Conservation (phyloP, 2,329 filamentous ascomycete species). For the Penicillium psychrosexuale region DNA sequence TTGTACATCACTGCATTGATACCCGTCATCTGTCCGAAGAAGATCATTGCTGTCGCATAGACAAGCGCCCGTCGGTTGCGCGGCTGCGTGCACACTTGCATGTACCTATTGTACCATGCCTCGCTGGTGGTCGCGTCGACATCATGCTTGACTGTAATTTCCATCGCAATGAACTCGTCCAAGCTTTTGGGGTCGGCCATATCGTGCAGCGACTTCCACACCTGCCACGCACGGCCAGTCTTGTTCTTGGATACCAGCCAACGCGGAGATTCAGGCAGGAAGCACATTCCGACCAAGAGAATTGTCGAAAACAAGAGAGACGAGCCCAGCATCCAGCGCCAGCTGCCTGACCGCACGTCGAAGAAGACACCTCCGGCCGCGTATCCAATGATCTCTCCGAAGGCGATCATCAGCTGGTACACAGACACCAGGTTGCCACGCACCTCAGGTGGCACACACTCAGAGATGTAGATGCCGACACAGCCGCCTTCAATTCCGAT, state of each 20-base stretch:
- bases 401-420: not conserved
- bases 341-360: conserved; percentile 64
- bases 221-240: not conserved
- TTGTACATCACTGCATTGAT: conserved; percentile 4
- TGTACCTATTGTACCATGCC: not conserved
- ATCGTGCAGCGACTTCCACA: not conserved
- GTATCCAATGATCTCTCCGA: not conserved
- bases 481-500: not conserved
- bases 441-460: not conserved
- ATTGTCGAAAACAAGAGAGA: conserved; percentile 67
- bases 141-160: not conserved
- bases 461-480: not conserved
- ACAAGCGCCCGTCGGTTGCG: not conserved
- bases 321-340: conserved; percentile 70
- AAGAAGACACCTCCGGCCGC: conserved; percentile 56
- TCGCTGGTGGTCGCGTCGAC: not conserved
- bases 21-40: not conserved
- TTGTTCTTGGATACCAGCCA: not conserved
- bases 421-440: not conserved
- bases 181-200: not conserved
- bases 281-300: conserved; percentile 50
- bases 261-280: not conserved
- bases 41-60: conserved; percentile 29
- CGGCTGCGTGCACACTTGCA: not conserved
- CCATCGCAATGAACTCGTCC: not conserved